Base-by-base conservation (phyloP, 208 protist genomes). In the Acanthamoeba divionensis region DNA sequence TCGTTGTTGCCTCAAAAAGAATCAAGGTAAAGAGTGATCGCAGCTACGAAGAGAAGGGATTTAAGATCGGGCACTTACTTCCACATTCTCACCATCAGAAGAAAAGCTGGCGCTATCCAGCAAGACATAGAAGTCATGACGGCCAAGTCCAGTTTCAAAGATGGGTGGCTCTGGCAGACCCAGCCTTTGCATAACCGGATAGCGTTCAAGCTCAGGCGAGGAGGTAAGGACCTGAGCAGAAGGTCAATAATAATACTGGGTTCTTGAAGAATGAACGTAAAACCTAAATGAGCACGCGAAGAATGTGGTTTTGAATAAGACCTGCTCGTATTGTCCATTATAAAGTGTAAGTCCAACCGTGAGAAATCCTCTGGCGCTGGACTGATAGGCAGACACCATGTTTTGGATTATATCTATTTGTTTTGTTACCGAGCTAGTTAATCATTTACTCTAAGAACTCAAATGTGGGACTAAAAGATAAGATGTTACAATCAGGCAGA, bases 61-160 rank as follows among this genome's bases (percentile, higher is more conserved):
- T n/a, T 41, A 5, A 5, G 36, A 41, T 41, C 5, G 36, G 36
- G 36, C 36, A 6, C 36, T 21, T 45, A 85, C 75, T 50, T 89
- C 80, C 15, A 73, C 26, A 73, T 89, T 89, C 44, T 89, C 73
- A 9, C 73, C 80, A 62, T 89, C 80, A 15, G 60, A 60, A 18
- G 80, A 21, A 2, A 89, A 44, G 13, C 29, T 24, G 38, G 80
- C 80, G 41, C 80, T 89, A 29, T 89, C 80, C 15, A 89, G 80
- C 24, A 31, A 75, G 26, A 89, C 33, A 63, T 89, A 89, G 29
- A 89, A 24, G 41, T 89, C 80, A 63, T 89, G 67, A 5, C 69
- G 69, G 45, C 45, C 55, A 63, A 31, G 26, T 50, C 5, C 38
- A 29, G 36, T 47, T 21, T 24, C 26, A 47, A 55, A 26, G 33